phyloP scores from a whole-genome alignment of 352 stramenopile genomes.

The Vaucheria bursata region DNA sequence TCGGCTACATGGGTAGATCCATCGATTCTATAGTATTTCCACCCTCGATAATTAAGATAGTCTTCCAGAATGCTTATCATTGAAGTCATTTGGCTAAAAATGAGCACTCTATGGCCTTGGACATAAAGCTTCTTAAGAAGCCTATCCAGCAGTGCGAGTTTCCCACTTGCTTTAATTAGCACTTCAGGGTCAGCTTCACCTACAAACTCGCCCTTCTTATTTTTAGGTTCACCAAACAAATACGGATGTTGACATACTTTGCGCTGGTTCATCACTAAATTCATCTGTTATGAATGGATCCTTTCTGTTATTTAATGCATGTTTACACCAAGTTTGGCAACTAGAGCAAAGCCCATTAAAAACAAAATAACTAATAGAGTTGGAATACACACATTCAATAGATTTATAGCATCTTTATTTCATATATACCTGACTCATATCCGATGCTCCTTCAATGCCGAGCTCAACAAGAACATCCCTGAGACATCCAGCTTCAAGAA shows the following conservation, averaged over 20 bases:
- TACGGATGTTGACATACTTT: conserved; percentile 75
- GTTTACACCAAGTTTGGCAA: no score
- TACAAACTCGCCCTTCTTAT: conserved; percentile 53
- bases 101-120: conserved; percentile 59
- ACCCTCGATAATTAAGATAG: conserved; percentile 69
- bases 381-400: neutral
- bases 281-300: conserved; percentile 53
- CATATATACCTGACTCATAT: conserved; percentile 11
- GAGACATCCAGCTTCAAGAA: conserved; percentile 78
- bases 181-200: conserved; percentile 58
- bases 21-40: conserved; percentile 89
- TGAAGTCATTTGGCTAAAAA: conserved; percentile 93
- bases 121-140: conserved; percentile 87
- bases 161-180: conserved; percentile 54
- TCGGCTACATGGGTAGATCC: conserved; percentile 88
- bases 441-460: conserved; percentile 29
- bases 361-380: no score
- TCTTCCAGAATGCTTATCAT: conserved; percentile 94
- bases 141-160: conserved; percentile 90
- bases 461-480: conserved; percentile 56
- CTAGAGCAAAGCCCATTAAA: no score
- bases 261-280: conserved; percentile 69
- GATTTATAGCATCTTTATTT: neutral
- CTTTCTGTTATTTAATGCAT: no score
- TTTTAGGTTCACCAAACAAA: conserved; percentile 64